These are phyloP conservation scores for Myriosclerotinia duriaeana DNA, from an alignment of 2,329 filamentous ascomycete genomes.

Conservation along the genomic window DNA sequence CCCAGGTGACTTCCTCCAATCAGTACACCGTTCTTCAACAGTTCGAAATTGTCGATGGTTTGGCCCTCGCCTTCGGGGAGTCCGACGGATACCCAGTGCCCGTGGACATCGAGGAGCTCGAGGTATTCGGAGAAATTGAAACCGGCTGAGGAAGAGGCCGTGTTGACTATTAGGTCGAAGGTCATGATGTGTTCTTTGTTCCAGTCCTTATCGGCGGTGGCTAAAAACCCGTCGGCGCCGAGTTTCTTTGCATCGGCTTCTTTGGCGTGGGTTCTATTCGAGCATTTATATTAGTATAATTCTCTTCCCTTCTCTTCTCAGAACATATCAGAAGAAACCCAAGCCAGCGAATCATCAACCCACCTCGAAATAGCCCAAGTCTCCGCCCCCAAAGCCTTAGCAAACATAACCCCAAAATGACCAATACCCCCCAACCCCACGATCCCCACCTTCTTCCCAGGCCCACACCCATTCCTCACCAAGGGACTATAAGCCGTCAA, in stretches of 20 bases:
- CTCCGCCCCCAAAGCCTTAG: slow-evolving; percentile 64
- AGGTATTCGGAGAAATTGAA: slow-evolving; percentile 74
- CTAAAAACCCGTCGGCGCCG: slow-evolving; percentile 61
- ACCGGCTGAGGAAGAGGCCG: slow-evolving; percentile 64
- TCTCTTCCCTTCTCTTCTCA: not conserved
- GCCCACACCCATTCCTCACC: slow-evolving; percentile 70
- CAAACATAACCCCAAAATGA: slow-evolving; percentile 69
- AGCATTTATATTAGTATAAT: not conserved
- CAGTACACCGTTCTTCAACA: slow-evolving; percentile 71
- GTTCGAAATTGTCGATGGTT: slow-evolving; percentile 69
- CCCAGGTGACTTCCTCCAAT: slow-evolving; percentile 72
- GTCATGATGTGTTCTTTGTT: slow-evolving; percentile 57
- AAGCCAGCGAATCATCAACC: not conserved
- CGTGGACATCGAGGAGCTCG: slow-evolving; percentile 76
- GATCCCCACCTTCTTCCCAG: slow-evolving; percentile 76
- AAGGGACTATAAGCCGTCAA: slow-evolving; percentile 78
- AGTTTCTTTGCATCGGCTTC: slow-evolving; percentile 58
- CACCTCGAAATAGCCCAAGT: slow-evolving; percentile 59
- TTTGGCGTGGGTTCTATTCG: slow-evolving; percentile 51
- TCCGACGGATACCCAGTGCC: slow-evolving; percentile 76
- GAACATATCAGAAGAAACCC: not conserved
- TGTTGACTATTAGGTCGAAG: slow-evolving; percentile 77
- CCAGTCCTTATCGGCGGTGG: slow-evolving; percentile 58
- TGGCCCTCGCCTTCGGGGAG: slow-evolving; percentile 75
- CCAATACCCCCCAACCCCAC: slow-evolving; percentile 72